phyloP scores from a whole-genome alignment of 768 basidiomycete genomes.

The Lentinula guzmanii region DNA sequence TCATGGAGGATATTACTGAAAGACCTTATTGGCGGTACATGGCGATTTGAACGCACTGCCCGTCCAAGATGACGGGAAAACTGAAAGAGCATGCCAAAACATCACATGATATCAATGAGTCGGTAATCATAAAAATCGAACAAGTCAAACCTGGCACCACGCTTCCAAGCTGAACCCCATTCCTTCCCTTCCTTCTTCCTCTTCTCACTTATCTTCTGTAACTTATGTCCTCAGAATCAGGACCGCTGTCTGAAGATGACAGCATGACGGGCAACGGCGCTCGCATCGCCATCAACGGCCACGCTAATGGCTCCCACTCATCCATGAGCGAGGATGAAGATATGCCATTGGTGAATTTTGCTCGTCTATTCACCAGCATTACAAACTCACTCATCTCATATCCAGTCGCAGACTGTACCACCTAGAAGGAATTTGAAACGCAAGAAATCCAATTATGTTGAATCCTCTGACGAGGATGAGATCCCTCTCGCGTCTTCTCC shows the following conservation, averaged over 20 bases:
- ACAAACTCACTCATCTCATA: conserved; percentile 18
- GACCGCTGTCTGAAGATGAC: conserved; percentile 54
- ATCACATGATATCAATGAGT: not conserved
- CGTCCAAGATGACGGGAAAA: conserved; percentile 1
- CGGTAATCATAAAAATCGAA: not conserved
- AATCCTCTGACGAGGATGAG: conserved; percentile 66
- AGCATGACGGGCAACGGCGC: conserved; percentile 40
- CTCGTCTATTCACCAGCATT: conserved; percentile 12
- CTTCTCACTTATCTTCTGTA: conserved; percentile 2
- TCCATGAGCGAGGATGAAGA: conserved; percentile 67
- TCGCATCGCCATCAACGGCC: conserved; percentile 30
- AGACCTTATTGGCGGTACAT: not conserved
- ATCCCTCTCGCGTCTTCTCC: conserved; percentile 70
- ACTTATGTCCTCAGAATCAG: conserved; percentile 2
- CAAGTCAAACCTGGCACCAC: conserved; percentile 1
- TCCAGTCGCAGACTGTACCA: conserved; percentile 48
- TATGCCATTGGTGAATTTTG: conserved; percentile 56
- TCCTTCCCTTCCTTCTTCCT: not conserved
- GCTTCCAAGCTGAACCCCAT: not conserved
- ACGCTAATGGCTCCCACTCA: conserved; percentile 38
- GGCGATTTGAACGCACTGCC: conserved; percentile 1
- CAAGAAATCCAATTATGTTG: conserved; percentile 47
- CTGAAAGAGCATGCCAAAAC: not conserved
- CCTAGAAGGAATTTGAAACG: conserved; percentile 45
- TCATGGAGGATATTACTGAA: conserved; percentile 28